phyloP scores from a whole-genome alignment of 352 stramenopile genomes.

The Phytophthora megakarya region DNA sequence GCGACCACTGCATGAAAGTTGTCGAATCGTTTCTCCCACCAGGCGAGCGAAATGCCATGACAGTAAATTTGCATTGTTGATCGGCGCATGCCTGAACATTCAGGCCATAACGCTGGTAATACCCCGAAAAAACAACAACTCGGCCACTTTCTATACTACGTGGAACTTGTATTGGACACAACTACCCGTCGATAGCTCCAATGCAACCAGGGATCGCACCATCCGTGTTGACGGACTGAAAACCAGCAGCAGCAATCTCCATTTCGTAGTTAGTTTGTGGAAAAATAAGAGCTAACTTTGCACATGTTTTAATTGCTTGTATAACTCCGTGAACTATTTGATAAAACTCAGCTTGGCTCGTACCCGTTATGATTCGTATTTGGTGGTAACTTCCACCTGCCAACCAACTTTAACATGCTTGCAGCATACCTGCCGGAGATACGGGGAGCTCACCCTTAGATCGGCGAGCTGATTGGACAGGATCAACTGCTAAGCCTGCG shows the following conservation, averaged over 20 bases:
- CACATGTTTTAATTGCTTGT: neutral
- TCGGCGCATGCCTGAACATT: conserved; percentile 11
- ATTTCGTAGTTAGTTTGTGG: neutral
- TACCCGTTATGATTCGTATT: conserved; percentile 10
- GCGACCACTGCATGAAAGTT: neutral
- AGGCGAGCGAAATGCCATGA: conserved; percentile 4
- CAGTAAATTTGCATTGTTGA: conserved; percentile 2
- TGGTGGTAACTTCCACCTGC: conserved; percentile 20
- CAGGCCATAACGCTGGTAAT: conserved; percentile 15
- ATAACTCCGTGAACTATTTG: conserved; percentile 2
- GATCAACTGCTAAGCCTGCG: neutral
- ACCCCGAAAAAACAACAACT: conserved; percentile 9
- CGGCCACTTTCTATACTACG: neutral
- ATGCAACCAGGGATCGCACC: conserved; percentile 6
- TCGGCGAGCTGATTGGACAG: conserved; percentile 4
- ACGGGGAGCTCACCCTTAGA: conserved; percentile 4
- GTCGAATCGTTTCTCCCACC: conserved; percentile 10
- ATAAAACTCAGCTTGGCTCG: conserved; percentile 5
- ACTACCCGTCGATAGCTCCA: conserved; percentile 11
- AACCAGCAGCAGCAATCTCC: neutral
- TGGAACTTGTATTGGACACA: conserved; percentile 6
- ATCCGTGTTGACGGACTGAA: neutral
- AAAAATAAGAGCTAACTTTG: neutral
- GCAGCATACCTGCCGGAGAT: conserved; percentile 8
- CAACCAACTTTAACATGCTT: conserved; percentile 8